phyloP scores from a whole-genome alignment of 106 monocot genomes.

The Acorus gramineus region DNA sequence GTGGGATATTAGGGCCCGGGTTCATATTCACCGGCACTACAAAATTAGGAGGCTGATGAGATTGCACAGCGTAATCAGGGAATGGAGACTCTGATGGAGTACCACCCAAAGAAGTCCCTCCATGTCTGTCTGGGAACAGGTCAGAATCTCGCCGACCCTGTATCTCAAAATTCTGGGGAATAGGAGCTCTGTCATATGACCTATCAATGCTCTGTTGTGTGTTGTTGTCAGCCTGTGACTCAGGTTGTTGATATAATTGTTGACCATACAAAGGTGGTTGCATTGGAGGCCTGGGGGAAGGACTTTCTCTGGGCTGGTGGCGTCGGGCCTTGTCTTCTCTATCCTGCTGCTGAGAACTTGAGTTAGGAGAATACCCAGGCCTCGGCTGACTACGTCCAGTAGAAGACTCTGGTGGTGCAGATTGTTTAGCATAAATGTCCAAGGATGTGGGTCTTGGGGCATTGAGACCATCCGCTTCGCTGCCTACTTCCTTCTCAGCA shows the following conservation, averaged over 20 bases:
- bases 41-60: slow-evolving; percentile 39
- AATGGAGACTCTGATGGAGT: slow-evolving; percentile 28
- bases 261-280: slow-evolving; percentile 29
- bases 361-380: slow-evolving; percentile 47
- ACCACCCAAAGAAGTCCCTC: slow-evolving; percentile 1
- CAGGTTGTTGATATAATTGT: slow-evolving; percentile 25
- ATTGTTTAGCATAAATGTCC: slow-evolving; percentile 38
- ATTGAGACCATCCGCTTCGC: slow-evolving; percentile 34
- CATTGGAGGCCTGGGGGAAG: slow-evolving; percentile 20
- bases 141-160: slow-evolving; percentile 27
- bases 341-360: slow-evolving; percentile 49
- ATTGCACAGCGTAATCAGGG: slow-evolving; percentile 19
- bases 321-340: slow-evolving; percentile 37
- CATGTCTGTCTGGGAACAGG: slow-evolving; percentile 26
- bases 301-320: slow-evolving; percentile 52
- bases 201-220: slow-evolving; percentile 28
- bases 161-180: slow-evolving; percentile 21
- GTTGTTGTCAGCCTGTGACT: slow-evolving; percentile 30
- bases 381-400: slow-evolving; percentile 55
- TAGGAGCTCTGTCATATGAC: slow-evolving; percentile 33
- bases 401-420: slow-evolving; percentile 49
- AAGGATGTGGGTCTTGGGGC: slow-evolving; percentile 26
- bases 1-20: slow-evolving; percentile 10
- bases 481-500: slow-evolving; percentile 33
- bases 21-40: slow-evolving; percentile 26